These are phyloP conservation scores for Cryptococcus sp. DNA, from an alignment of 1,284 basidiomycete species.

Conservation along the genomic window DNA sequence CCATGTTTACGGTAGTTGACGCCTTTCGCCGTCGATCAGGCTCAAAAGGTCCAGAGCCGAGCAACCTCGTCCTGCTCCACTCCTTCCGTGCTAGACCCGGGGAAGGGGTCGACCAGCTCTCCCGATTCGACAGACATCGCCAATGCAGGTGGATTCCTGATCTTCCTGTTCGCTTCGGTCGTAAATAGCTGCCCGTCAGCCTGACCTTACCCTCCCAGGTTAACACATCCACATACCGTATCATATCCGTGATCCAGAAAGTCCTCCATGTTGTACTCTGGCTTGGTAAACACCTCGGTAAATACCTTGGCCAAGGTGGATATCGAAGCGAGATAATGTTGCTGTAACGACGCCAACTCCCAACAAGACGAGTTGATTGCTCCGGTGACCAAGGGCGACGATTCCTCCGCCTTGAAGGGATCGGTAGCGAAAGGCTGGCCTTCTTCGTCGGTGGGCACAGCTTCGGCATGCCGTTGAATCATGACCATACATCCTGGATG, in stretches of 20 bases:
- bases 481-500: slow-evolving; percentile 89
- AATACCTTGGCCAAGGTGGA: slow-evolving; percentile 81
- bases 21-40: not conserved
- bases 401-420: slow-evolving; percentile 64
- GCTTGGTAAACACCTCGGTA: slow-evolving; percentile 87
- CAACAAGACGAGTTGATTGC: slow-evolving; percentile 85
- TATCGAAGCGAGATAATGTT: slow-evolving; percentile 80
- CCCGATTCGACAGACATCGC: slow-evolving; percentile 34
- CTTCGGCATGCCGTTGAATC: slow-evolving; percentile 62
- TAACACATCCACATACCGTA: slow-evolving; percentile 57
- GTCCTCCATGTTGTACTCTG: slow-evolving; percentile 84
- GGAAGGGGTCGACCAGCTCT: slow-evolving; percentile 11
- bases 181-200: slow-evolving; percentile 64
- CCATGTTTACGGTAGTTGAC: too few relatives aligned
- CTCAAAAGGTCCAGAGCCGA: slow-evolving; percentile 11
- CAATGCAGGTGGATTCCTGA: slow-evolving; percentile 71
- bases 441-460: slow-evolving; percentile 36
- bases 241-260: slow-evolving; percentile 94
- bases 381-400: slow-evolving; percentile 67
- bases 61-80: slow-evolving; percentile 7
- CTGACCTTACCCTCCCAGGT: not conserved
- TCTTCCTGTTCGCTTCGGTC: slow-evolving; percentile 70
- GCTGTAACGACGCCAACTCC: slow-evolving; percentile 76
- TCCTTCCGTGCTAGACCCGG: slow-evolving; percentile 1
- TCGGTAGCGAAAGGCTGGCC: slow-evolving; percentile 39